A percentile compares a stretch with the other conserved stretches of the same genome.
phyloP scores from a whole-genome alignment of 306 rosid genomes.

The Crotalaria pallida region DNA sequence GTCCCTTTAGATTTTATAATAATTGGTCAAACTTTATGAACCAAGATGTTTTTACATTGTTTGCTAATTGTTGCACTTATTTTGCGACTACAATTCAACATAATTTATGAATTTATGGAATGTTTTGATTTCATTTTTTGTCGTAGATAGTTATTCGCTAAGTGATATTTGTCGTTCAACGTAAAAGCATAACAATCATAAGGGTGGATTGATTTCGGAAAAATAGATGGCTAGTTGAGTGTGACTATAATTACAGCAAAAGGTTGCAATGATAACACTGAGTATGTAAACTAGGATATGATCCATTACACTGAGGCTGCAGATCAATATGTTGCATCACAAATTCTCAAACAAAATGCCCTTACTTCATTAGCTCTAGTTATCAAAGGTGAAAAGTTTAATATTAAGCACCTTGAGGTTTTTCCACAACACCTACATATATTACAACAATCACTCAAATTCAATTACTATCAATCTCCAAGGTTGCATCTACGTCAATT shows the following conservation, averaged over 20 bases:
- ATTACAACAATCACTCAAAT: background rate
- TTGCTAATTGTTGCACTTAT: too few species aligned
- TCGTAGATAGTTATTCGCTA: too few species aligned
- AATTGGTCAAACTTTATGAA: too few species aligned
- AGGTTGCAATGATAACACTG: constrained; percentile 55
- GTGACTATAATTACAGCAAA: constrained; percentile 57
- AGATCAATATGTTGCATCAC: constrained; percentile 65
- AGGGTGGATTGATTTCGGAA: too few species aligned
- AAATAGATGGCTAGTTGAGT: too few species aligned
- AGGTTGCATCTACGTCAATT: background rate
- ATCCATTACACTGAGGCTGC: constrained; percentile 93
- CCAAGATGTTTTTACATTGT: too few species aligned
- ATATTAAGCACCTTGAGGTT: background rate
- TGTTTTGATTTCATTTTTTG: too few species aligned
- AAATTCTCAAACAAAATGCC: constrained; percentile 80
- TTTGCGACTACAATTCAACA: too few species aligned
- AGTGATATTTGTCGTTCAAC: too few species aligned
- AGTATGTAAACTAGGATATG: constrained; percentile 81
- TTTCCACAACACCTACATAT: background rate
- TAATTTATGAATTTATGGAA: too few species aligned
- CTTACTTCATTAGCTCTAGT: constrained; percentile 64
- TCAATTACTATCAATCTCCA: background rate
- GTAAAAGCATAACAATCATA: too few species aligned
- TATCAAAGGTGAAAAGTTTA: background rate
- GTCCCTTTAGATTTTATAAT: too few species aligned